A percentile compares a stretch with the other conserved stretches of the same genome.
phyloP scores from a whole-genome alignment of 192 early-diverging fungal genomes.

The Irineochytrium annulatum region DNA sequence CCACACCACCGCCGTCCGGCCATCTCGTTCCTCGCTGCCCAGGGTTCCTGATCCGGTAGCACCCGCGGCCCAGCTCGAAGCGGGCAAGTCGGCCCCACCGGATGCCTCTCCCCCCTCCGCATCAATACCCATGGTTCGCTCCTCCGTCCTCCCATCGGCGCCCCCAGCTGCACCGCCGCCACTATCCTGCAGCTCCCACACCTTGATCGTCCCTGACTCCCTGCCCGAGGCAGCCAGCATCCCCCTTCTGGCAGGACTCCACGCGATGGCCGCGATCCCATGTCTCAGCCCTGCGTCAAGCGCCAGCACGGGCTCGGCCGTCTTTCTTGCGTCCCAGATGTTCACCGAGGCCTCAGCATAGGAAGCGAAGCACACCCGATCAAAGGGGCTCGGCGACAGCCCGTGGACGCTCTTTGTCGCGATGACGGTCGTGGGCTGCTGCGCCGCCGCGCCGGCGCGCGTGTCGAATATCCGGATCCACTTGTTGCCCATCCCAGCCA shows the following conservation, averaged over 20 bases:
- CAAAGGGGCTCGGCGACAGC: conserved; percentile 64
- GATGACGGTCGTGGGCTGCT: conserved; percentile 51
- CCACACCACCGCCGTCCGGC: too few species aligned
- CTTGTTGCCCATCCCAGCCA: conserved; percentile 70
- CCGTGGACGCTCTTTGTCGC: conserved; percentile 69
- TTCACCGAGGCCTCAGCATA: conserved; percentile 64
- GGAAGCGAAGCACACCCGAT: conserved; percentile 64
- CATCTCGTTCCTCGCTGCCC: too few species aligned
- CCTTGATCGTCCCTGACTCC: too few species aligned
- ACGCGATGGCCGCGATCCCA: conserved; percentile 54
- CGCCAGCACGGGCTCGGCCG: conserved; percentile 51
- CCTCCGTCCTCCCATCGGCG: too few species aligned
- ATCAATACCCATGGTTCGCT: too few species aligned
- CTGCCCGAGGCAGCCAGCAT: conserved; percentile 43
- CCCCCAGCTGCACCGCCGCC: too few species aligned
- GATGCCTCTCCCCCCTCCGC: too few species aligned
- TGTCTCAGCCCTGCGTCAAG: conserved; percentile 27
- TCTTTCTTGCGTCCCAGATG: conserved; percentile 73
- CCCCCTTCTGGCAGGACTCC: conserved; percentile 55
- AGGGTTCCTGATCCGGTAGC: too few species aligned
- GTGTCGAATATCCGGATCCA: conserved; percentile 70
- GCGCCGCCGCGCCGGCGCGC: conserved; percentile 35
- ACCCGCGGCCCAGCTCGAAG: too few species aligned
- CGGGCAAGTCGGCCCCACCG: too few species aligned
- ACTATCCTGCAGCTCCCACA: too few species aligned